Evolutionary conservation across 2,329 filamentous ascomycete species (phyloP).

Genomic region (Berkeleyomyces basicola): DNA sequence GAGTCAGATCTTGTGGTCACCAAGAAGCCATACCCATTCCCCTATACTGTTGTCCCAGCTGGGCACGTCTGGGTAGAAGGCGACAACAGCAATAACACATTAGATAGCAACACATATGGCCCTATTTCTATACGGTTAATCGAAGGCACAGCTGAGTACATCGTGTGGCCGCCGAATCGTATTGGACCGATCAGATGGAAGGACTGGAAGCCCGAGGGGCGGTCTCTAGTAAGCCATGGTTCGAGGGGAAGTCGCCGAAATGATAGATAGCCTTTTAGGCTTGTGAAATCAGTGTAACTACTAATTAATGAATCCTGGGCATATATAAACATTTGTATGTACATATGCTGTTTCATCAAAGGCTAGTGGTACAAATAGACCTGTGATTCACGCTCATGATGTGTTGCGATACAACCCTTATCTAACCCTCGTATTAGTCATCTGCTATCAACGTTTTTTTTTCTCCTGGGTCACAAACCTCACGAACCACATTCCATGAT

Average conservation of each 20-base stretch:
- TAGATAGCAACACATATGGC: conserved; percentile 84
- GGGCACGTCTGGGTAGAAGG: conserved; percentile 95
- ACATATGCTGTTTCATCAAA: background rate
- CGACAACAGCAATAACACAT: conserved; percentile 34
- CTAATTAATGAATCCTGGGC: too few species aligned
- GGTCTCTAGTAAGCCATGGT: too few species aligned
- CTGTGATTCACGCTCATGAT: background rate
- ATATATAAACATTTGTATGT: background rate
- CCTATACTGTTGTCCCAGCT: conserved; percentile 46
- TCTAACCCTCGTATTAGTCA: background rate
- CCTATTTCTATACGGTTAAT: conserved; percentile 63
- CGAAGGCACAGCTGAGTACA: conserved; percentile 53
- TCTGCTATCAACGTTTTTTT: background rate
- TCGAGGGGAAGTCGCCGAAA: too few species aligned
- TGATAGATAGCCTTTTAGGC: too few species aligned
- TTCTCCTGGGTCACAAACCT: background rate
- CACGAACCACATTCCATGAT: too few species aligned
- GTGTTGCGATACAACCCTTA: background rate
- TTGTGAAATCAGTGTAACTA: too few species aligned
- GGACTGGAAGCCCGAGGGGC: background rate
- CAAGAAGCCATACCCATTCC: conserved; percentile 10
- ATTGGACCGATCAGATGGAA: conserved; percentile 30
- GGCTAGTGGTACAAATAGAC: background rate
- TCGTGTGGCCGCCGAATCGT: conserved; percentile 52
- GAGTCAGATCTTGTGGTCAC: conserved; percentile 43